A percentile compares a stretch with the other conserved stretches of the same genome.
These are phyloP conservation scores for Pseudogymnoascus sp. DNA, from an alignment of 2,329 filamentous ascomycete species.

Conservation along the genomic window DNA sequence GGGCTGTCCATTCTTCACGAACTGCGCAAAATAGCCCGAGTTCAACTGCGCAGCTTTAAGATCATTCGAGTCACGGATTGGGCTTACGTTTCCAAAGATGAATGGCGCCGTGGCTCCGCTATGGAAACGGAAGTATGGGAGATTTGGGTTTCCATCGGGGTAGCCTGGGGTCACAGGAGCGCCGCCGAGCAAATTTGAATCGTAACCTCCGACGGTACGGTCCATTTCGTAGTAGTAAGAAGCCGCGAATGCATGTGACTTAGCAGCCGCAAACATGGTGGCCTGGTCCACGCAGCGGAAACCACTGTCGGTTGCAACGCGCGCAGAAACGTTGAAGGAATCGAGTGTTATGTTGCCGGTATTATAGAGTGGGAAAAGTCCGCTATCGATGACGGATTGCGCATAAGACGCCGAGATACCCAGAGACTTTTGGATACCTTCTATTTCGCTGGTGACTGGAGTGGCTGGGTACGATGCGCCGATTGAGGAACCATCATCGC, in stretches of 20 bases:
- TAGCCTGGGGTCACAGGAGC: slow-evolving; percentile 35
- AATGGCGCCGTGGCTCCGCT: slow-evolving; percentile 39
- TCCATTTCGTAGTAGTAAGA: slow-evolving; percentile 48
- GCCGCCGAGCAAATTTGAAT: slow-evolving; percentile 44
- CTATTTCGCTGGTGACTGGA: slow-evolving; percentile 34
- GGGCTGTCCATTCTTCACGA: slow-evolving; percentile 40
- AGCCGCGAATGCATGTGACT: slow-evolving; percentile 37
- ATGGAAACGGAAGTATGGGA: slow-evolving; percentile 48
- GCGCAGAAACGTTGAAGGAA: slow-evolving; percentile 47
- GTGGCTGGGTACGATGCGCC: slow-evolving; percentile 37
- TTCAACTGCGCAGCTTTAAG: slow-evolving; percentile 40
- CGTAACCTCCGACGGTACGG: slow-evolving; percentile 41
- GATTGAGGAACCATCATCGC: slow-evolving; percentile 46
- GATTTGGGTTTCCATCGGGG: slow-evolving; percentile 42
- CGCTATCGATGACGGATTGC: slow-evolving; percentile 36
- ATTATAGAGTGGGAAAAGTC: slow-evolving; percentile 42
- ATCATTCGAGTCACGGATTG: slow-evolving; percentile 39
- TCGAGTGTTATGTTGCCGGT: slow-evolving; percentile 47
- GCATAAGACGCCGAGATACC: slow-evolving; percentile 39
- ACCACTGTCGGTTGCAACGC: slow-evolving; percentile 46
- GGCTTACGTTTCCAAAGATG: slow-evolving; percentile 39
- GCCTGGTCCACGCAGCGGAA: slow-evolving; percentile 52
- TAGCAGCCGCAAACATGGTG: slow-evolving; percentile 41
- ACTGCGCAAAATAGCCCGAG: slow-evolving; percentile 41
- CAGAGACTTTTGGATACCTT: slow-evolving; percentile 40